A percentile compares a stretch with the other conserved stretches of the same genome.
These are phyloP conservation scores for Ophiocordyceps unilateralis DNA, from an alignment of 2,329 filamentous ascomycete genomes.

Conservation along the genomic window DNA sequence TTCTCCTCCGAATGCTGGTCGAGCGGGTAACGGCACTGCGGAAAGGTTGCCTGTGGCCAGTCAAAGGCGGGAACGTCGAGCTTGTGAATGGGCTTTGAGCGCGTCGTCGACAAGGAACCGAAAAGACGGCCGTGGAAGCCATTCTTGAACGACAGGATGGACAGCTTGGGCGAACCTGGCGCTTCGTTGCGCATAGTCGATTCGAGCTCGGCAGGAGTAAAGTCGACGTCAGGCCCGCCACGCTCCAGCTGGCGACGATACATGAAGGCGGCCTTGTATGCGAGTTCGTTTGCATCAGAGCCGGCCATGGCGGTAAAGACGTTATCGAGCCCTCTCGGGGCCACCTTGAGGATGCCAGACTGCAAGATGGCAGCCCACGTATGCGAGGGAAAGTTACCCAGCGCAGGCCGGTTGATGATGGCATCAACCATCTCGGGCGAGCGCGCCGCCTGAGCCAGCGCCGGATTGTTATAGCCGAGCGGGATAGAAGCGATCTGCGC, in stretches of 20 bases:
- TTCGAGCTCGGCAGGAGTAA: constrained; percentile 58
- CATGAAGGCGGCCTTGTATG: constrained; percentile 94
- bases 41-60: constrained; percentile 86
- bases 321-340: constrained; percentile 68
- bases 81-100: constrained; percentile 89
- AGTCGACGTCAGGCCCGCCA: constrained; percentile 60
- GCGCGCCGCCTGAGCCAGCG: constrained; percentile 50
- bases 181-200: constrained; percentile 65
- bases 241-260: constrained; percentile 69
- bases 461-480: constrained; percentile 80
- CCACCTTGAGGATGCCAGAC: constrained; percentile 64
- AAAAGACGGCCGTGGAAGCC: constrained; percentile 87
- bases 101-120: constrained; percentile 71
- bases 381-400: constrained; percentile 78
- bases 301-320: constrained; percentile 84
- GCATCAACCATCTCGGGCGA: constrained; percentile 65
- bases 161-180: constrained; percentile 60
- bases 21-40: constrained; percentile 70
- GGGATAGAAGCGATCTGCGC: constrained; percentile 89
- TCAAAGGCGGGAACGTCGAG: constrained; percentile 88
- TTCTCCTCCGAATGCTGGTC: constrained; percentile 68
- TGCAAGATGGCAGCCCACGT: constrained; percentile 71
- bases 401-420: constrained; percentile 74
- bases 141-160: constrained; percentile 76
- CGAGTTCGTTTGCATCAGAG: constrained; percentile 85